Percentiles rank a stretch among this genome's conserved stretches.
These are phyloP conservation scores for Ophiostoma montium DNA, from an alignment of 2,329 filamentous ascomycete species.

Conservation along the genomic window DNA sequence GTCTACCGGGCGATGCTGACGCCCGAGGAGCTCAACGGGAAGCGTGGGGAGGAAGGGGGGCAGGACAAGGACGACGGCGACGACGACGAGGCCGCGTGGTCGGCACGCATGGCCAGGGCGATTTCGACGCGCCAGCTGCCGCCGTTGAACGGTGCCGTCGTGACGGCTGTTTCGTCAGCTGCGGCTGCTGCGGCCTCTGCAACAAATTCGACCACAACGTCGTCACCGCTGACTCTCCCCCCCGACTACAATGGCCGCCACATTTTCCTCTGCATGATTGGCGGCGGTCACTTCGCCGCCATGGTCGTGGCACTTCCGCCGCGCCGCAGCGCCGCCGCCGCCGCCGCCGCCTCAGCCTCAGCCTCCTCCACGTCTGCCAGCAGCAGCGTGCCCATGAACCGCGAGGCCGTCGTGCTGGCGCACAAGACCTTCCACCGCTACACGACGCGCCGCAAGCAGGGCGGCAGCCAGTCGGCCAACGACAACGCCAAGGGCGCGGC, in stretches of 20 bases:
- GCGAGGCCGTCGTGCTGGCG: conserved; percentile 75
- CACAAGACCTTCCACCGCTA: conserved; percentile 98
- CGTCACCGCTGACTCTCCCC: not conserved
- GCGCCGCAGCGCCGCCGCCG: conserved; percentile 54
- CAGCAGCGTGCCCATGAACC: conserved; percentile 60
- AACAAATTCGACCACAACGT: not conserved
- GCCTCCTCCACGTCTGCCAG: no score
- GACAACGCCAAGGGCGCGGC: conserved; percentile 13
- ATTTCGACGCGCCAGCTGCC: conserved; percentile 65
- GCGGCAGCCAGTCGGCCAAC: conserved; percentile 80
- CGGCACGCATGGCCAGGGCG: conserved; percentile 40
- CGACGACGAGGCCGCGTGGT: not conserved
- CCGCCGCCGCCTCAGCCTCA: no score
- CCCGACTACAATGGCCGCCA: conserved; percentile 58
- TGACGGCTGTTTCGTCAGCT: conserved; percentile 24
- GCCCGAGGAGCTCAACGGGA: conserved; percentile 41
- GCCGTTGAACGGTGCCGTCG: conserved; percentile 43
- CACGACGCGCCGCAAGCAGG: conserved; percentile 90
- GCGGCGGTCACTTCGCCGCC: conserved; percentile 90
- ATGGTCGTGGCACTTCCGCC: conserved; percentile 88
- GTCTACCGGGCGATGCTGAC: conserved; percentile 76
- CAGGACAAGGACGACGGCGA: not conserved
- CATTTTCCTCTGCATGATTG: conserved; percentile 96
- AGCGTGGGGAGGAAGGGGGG: no score
- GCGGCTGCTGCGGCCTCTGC: not conserved